phyloP scores from a whole-genome alignment of 2,329 filamentous ascomycete species.

The Bipolaris gigantea region DNA sequence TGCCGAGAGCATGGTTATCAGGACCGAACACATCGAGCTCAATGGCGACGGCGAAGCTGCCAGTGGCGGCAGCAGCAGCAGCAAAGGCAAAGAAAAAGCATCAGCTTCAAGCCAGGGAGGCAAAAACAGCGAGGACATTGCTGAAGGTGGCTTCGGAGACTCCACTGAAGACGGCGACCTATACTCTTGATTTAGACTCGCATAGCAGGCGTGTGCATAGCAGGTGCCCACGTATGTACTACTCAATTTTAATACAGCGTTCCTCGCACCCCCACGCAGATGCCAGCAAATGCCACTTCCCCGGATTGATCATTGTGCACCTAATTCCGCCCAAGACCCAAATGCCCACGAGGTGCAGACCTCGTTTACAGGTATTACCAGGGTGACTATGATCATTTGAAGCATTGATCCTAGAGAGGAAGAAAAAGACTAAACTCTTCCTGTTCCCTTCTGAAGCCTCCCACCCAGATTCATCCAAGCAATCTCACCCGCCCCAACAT shows the following conservation, averaged over 20 bases:
- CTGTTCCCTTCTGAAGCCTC: too few relatives aligned
- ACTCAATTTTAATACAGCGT: background rate
- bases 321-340: too few relatives aligned
- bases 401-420: too few relatives aligned
- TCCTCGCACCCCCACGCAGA: background rate
- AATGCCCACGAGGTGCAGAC: too few relatives aligned
- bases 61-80: constrained; percentile 24
- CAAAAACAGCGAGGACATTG: constrained; percentile 41
- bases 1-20: constrained; percentile 48
- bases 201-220: background rate
- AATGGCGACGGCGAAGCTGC: constrained; percentile 24
- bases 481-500: too few relatives aligned
- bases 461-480: too few relatives aligned
- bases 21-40: constrained; percentile 44
- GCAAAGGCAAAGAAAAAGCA: constrained; percentile 43
- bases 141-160: constrained; percentile 45
- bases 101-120: constrained; percentile 37
- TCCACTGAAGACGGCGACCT: constrained; percentile 48
- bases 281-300: background rate
- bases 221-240: background rate
- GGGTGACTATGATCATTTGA: too few relatives aligned
- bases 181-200: constrained; percentile 35
- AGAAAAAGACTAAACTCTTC: too few relatives aligned
- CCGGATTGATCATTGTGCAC: too few relatives aligned
- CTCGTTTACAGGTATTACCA: too few relatives aligned